Evolutionary conservation across 306 rosid species (phyloP).

Genomic region (Abrus pulchellus): DNA sequence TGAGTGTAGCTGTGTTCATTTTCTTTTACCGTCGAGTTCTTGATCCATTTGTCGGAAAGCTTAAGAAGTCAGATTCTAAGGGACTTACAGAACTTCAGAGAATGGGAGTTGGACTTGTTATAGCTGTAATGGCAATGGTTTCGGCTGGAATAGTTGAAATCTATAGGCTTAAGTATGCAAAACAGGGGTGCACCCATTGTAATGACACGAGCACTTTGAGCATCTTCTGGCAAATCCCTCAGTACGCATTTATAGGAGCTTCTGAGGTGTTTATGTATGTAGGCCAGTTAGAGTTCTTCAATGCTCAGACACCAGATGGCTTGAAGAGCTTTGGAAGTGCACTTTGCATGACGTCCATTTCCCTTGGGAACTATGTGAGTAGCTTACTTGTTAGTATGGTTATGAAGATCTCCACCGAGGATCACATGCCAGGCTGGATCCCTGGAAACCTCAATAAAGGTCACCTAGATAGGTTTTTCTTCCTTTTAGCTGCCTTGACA

Average conservation of each 20-base stretch:
- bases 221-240: constrained; percentile 99
- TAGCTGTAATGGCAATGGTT: constrained; percentile 94
- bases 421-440: constrained; percentile 98
- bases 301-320: constrained; percentile 97
- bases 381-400: constrained; percentile 91
- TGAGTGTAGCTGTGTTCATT: constrained; percentile 89
- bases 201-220: constrained; percentile 82
- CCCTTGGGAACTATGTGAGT: constrained; percentile 96
- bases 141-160: constrained; percentile 95
- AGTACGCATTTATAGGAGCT: constrained; percentile 93
- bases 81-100: constrained; percentile 96
- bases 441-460: constrained; percentile 98
- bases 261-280: constrained; percentile 99
- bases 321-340: constrained; percentile 99
- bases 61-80: constrained; percentile 68
- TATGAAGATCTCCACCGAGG: constrained; percentile 92
- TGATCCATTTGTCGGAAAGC: constrained; percentile 79
- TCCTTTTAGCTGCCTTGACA: constrained; percentile 93
- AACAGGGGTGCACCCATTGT: constrained; percentile 66
- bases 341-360: constrained; percentile 94
- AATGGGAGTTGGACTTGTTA: constrained; percentile 95
- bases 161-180: constrained; percentile 84
- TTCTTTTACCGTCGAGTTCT: constrained; percentile 87
- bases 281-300: constrained; percentile 96
- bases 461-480: constrained; percentile 91